Percentiles rank a stretch among this genome's conserved stretches.
Conservation (phyloP, 352 stramenopile genomes). For the Sclerospora graminicola region DNA sequence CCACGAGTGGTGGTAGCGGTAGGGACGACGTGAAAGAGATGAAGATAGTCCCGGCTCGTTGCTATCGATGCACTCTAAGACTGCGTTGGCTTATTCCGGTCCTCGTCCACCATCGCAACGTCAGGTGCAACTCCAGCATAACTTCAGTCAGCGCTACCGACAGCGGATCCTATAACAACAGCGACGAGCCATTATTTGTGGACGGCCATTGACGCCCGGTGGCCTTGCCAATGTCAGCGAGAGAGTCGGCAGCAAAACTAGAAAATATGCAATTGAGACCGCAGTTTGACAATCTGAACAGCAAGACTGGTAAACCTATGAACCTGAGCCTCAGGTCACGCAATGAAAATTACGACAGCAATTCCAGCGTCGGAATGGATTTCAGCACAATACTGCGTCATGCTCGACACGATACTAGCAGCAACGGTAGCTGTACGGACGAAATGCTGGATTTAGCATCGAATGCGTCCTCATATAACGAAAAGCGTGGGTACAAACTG, state of each 20-base stretch:
- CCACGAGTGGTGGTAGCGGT: conserved; percentile 3
- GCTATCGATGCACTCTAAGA: background rate
- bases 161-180: no score
- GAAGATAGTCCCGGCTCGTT: background rate
- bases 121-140: conserved; percentile 7
- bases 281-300: background rate
- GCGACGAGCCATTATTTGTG: conserved; percentile 8
- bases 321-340: background rate
- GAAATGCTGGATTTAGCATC: no score
- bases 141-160: conserved; percentile 9
- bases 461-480: no score
- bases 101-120: conserved; percentile 1
- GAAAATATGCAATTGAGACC: conserved; percentile 3
- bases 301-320: conserved; percentile 1
- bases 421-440: conserved; percentile 4
- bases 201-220: conserved; percentile 2
- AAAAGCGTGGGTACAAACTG: no score
- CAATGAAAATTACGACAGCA: no score
- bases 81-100: background rate
- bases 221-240: no score
- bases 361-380: no score
- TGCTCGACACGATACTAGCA: background rate
- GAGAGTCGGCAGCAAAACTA: background rate
- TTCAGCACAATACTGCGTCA: no score
- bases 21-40: conserved; percentile 9